A percentile compares a stretch with the other conserved stretches of the same genome.
phyloP scores from a whole-genome alignment of 169 alveolate genomes.

The Plasmodium blacklocki region DNA sequence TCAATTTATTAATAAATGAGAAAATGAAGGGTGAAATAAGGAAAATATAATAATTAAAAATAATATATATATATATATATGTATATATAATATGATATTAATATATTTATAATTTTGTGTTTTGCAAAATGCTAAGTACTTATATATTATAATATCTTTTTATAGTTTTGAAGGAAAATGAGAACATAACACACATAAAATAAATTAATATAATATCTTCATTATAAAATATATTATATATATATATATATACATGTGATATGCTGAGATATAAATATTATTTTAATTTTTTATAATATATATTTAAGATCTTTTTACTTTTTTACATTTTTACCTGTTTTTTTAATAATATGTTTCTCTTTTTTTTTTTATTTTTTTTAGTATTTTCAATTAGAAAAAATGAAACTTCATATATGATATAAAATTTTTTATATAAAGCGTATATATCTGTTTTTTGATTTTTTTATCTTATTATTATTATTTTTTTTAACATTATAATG shows the following conservation, averaged over 20 bases:
- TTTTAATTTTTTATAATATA: too few species aligned
- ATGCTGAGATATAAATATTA: too few species aligned
- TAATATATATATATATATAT: background rate
- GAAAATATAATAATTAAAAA: background rate
- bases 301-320: too few species aligned
- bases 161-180: too few species aligned
- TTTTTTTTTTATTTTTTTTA: slow-evolving; percentile 3
- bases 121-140: too few species aligned
- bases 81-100: too few species aligned
- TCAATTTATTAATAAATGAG: slow-evolving; percentile 34
- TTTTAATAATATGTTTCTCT: background rate
- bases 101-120: too few species aligned
- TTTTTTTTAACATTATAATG: slow-evolving; percentile 36
- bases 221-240: too few species aligned
- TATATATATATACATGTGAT: too few species aligned
- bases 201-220: too few species aligned
- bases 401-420: slow-evolving; percentile 3
- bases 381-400: slow-evolving; percentile 12
- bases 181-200: too few species aligned
- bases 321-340: background rate
- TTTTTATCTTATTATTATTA: background rate
- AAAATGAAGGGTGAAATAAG: slow-evolving; percentile 6
- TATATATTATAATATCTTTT: too few species aligned
- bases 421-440: background rate
- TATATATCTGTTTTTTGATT: background rate